Evolutionary conservation across 2,329 filamentous ascomycete species (phyloP), one percentile per base, ranked within the genome.

Genomic region (Paecilomyces niveus): DNA sequence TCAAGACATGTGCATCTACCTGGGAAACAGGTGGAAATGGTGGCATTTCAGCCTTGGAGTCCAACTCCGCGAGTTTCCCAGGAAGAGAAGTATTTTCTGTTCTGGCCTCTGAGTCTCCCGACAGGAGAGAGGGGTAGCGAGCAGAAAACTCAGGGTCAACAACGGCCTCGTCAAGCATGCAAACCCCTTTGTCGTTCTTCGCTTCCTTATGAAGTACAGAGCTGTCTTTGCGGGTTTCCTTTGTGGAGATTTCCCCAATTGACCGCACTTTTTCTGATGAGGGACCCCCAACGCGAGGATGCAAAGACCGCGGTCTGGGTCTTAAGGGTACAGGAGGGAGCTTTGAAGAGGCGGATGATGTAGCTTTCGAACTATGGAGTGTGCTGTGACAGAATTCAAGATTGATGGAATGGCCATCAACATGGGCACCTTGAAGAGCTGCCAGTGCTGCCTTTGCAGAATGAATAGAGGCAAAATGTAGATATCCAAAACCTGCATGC

Each of bases 401-500:
- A 58, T 76, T 76, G 55, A 76, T 72, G 6, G 71, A 67, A 54
- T 75, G 72, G 1, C 72, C 74, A 61, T 75, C 72, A 61, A 77
- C 72, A 57, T 68, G 58, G 13, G 64, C 59, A 31, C 74, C 72
- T 58, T 74, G 73, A 21, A 77, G 60, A 26, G 68, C 70, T 49
- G 70, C 63, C 54, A 76, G 64, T 24, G 73, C 75, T 51, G 67
- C 71, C 26, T 66, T 70, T 51, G 74, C 74, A 8, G 70, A 68
- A 57, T 71, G 62, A 9, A 62, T 62, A 1, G 73, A 72, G 24
- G 68, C 67, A 55, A 77, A 76, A 55, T 65, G 59, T 11, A 76
- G 58, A 58, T 75, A 76, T 29, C 74, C 73, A 64, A 77, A 76
- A 15, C 74, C 74, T 54, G 70, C 70, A 60, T 77, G 73, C 58